phyloP scores from a whole-genome alignment of 306 rosid genomes.

The Sechiopsis laciniata region DNA sequence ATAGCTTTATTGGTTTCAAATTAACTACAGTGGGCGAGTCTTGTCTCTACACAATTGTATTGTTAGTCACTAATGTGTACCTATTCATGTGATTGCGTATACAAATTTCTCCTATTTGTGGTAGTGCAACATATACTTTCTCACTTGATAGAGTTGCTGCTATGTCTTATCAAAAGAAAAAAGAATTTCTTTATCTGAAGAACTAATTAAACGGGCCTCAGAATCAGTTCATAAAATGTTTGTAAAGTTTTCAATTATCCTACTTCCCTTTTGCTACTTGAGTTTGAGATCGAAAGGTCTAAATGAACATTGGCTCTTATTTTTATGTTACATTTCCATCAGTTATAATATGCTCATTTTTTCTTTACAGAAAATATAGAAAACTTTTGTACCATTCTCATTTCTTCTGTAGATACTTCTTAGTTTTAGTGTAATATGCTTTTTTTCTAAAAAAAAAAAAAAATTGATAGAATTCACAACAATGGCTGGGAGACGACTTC shows the following conservation, averaged over 20 bases:
- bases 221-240: neutral
- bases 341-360: neutral
- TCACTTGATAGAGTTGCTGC: neutral
- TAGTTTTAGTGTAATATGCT: neutral
- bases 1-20: neutral
- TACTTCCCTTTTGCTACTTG: conserved; percentile 5
- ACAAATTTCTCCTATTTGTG: neutral
- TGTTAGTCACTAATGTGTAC: neutral
- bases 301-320: neutral
- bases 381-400: neutral
- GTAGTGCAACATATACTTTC: neutral
- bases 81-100: neutral
- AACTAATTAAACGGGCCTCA: neutral
- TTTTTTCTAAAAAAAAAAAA: neutral
- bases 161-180: neutral
- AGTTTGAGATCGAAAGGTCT: neutral
- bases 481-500: conserved; percentile 94
- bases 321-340: neutral
- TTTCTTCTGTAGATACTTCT: conserved; percentile 4
- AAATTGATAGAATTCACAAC: conserved; percentile 63
- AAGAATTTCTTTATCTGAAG: neutral
- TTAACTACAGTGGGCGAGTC: neutral
- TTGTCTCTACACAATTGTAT: too few relatives aligned
- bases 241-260: neutral
- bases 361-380: neutral